phyloP scores from a whole-genome alignment of 2,329 filamentous ascomycete genomes.

The Aspergillus tanneri region DNA sequence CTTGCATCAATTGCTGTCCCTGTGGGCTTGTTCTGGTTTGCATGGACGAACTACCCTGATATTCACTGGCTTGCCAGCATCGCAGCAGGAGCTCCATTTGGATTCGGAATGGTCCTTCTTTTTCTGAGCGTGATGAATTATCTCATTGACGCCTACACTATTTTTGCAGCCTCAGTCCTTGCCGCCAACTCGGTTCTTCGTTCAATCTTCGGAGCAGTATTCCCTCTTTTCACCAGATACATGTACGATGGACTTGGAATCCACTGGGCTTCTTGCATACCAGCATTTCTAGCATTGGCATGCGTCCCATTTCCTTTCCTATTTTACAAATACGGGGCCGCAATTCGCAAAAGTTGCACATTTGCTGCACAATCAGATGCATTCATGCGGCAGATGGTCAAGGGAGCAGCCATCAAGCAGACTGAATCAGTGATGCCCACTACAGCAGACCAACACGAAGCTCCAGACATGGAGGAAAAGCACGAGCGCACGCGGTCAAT shows the following conservation, averaged over 20 bases:
- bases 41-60: conserved; percentile 4
- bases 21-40: conserved; percentile 6
- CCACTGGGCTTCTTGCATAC: conserved; percentile 6
- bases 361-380: conserved; percentile 6
- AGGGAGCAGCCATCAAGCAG: neutral
- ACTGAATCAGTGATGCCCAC: neutral
- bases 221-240: conserved; percentile 5
- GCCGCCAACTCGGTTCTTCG: conserved; percentile 6
- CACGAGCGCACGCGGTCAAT: neutral
- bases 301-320: conserved; percentile 4
- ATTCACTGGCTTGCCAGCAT: conserved; percentile 6
- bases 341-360: conserved; percentile 2
- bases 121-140: conserved; percentile 7
- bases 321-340: conserved; percentile 2
- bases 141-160: conserved; percentile 4
- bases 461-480: neutral
- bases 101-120: conserved; percentile 1
- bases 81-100: conserved; percentile 2
- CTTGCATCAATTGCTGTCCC: neutral
- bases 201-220: conserved; percentile 1
- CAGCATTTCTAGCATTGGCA: conserved; percentile 2
- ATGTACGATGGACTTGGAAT: conserved; percentile 4
- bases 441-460: neutral
- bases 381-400: conserved; percentile 5
- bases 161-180: conserved; percentile 1